Conservation (phyloP, 306 rosid genomes). For the Malus sylvestris region DNA sequence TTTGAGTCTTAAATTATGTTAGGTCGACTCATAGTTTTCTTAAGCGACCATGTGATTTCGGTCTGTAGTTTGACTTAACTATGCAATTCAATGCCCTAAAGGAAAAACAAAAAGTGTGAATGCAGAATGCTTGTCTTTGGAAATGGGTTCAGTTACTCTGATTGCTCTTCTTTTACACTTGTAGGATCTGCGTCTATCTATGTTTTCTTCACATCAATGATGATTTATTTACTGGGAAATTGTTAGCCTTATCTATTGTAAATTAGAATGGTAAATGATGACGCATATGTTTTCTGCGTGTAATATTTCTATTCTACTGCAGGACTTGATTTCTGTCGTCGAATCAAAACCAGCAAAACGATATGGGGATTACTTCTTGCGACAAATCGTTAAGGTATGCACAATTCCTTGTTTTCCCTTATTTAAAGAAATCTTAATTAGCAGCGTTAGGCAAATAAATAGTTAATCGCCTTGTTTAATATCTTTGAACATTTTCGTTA, state of each 20-base stretch:
- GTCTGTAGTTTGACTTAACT: not conserved
- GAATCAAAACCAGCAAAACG: conserved; percentile 70
- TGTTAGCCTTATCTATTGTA: not conserved
- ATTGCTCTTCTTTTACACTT: not conserved
- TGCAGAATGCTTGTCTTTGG: not conserved
- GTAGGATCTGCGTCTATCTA: not conserved
- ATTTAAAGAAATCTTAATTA: not conserved
- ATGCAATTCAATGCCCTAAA: not conserved
- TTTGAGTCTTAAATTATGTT: not conserved
- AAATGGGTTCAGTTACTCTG: not conserved
- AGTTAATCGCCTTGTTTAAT: not conserved
- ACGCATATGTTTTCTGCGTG: not conserved
- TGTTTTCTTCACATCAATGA: not conserved
- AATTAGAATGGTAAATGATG: not conserved
- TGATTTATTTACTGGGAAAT: not conserved
- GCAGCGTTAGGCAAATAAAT: not conserved
- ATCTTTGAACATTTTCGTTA: not conserved
- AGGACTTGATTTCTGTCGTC: conserved; percentile 62
- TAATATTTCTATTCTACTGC: conserved; percentile 26
- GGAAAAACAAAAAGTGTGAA: not conserved
- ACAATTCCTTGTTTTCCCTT: not conserved
- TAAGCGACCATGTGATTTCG: not conserved
- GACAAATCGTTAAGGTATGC: conserved; percentile 81
- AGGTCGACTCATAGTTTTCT: not conserved
- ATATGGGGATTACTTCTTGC: conserved; percentile 85